phyloP scores from a whole-genome alignment of 768 basidiomycete genomes.

The Hygrocybe coccinea region DNA sequence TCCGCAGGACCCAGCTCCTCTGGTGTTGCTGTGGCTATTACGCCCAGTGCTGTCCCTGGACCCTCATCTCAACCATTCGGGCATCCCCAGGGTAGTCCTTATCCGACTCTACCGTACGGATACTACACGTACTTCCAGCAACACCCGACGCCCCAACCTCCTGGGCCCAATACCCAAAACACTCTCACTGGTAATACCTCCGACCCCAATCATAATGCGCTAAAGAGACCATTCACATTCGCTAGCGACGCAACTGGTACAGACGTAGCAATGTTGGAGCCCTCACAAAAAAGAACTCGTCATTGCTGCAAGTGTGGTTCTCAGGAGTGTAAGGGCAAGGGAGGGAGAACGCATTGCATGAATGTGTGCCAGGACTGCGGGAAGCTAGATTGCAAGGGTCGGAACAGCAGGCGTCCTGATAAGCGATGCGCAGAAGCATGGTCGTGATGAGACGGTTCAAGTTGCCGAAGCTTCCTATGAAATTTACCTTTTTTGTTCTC shows the following conservation, averaged over 20 bases:
- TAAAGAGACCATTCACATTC: conserved; percentile 11
- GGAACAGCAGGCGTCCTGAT: conserved; percentile 74
- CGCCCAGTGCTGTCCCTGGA: background rate
- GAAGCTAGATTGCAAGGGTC: conserved; percentile 70
- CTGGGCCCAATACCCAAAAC: background rate
- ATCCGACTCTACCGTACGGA: background rate
- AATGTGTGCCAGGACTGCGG: conserved; percentile 80
- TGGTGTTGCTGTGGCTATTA: background rate
- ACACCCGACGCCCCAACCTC: conserved; percentile 21
- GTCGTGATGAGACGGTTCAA: conserved; percentile 20
- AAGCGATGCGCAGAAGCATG: conserved; percentile 62
- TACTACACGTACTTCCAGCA: conserved; percentile 4
- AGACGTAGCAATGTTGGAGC: conserved; percentile 28
- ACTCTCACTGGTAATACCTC: conserved; percentile 1
- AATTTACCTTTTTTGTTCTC: background rate
- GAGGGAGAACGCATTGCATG: conserved; percentile 66
- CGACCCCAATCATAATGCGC: conserved; percentile 3
- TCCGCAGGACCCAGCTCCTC: background rate
- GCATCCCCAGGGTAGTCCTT: background rate
- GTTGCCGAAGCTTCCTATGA: background rate
- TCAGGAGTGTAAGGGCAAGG: conserved; percentile 79
- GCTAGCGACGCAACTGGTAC: conserved; percentile 2
- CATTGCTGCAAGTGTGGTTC: conserved; percentile 83
- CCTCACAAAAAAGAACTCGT: conserved; percentile 56
- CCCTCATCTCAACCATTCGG: background rate